Conservation (phyloP, 2,329 filamentous ascomycete species). For the Penicillium brevicompactum region DNA sequence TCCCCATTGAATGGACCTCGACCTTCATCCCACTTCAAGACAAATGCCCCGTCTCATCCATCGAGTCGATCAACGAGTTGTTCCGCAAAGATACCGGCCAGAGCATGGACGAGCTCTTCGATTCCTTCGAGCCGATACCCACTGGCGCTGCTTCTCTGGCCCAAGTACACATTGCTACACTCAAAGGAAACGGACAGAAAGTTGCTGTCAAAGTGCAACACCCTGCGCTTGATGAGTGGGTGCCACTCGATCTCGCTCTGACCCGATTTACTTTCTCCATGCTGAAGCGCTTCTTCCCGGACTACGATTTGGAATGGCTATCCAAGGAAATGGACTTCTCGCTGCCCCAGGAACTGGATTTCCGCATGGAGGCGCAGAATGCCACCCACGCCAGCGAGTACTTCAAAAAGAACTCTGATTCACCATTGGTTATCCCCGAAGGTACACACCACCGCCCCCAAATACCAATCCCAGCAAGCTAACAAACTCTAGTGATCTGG, state of each 20-base stretch:
- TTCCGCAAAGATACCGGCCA: slow-evolving; percentile 80
- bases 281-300: slow-evolving; percentile 90
- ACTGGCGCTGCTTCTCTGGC: slow-evolving; percentile 93
- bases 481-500: slow-evolving; percentile 67
- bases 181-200: slow-evolving; percentile 78
- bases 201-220: slow-evolving; percentile 98
- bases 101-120: slow-evolving; percentile 79
- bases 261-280: slow-evolving; percentile 88
- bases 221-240: slow-evolving; percentile 85
- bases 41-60: slow-evolving; percentile 88
- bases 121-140: slow-evolving; percentile 75
- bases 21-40: slow-evolving; percentile 97
- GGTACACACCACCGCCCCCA: slow-evolving; percentile 30
- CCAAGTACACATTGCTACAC: slow-evolving; percentile 85
- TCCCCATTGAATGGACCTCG: slow-evolving; percentile 88
- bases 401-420: slow-evolving; percentile 71
- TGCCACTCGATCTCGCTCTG: slow-evolving; percentile 80
- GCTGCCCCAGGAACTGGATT: slow-evolving; percentile 88
- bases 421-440: slow-evolving; percentile 85
- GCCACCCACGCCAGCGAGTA: slow-evolving; percentile 77
- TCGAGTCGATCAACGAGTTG: slow-evolving; percentile 84
- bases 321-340: slow-evolving; percentile 90
- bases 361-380: slow-evolving; percentile 81
- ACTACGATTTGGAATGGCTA: slow-evolving; percentile 96
- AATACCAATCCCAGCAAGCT: slow-evolving; percentile 7